These are phyloP conservation scores for Salix suchowensis DNA, from an alignment of 345 rosid species.

Conservation along the genomic window DNA sequence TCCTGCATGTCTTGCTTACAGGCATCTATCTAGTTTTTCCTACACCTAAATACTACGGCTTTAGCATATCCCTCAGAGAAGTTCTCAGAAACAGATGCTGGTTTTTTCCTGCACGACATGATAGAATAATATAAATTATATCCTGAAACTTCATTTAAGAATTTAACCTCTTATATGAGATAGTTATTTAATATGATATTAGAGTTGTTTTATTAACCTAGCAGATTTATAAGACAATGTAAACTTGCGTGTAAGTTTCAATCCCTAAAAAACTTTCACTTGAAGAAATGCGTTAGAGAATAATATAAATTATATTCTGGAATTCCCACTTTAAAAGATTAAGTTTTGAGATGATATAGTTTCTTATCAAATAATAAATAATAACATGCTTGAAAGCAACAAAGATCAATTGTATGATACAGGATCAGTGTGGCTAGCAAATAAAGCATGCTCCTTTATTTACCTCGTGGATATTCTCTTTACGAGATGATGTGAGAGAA, in stretches of 20 bases:
- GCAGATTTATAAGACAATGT: too few species aligned
- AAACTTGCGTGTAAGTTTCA: too few species aligned
- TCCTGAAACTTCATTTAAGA: rapidly evolving
- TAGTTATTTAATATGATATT: rapidly evolving
- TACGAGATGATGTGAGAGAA: constrained; percentile 20
- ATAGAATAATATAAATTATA: not conserved
- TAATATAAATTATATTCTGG: too few species aligned
- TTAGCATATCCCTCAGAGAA: constrained; percentile 49
- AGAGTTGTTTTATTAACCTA: rapidly evolving
- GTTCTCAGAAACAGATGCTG: constrained; percentile 34
- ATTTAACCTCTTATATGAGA: rapidly evolving
- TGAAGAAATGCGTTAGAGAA: rapidly evolving
- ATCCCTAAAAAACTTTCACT: rapidly evolving
- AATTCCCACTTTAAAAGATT: rapidly evolving
- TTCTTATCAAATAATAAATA: too few species aligned
- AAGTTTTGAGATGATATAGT: too few species aligned
- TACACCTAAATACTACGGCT: not conserved
- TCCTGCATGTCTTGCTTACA: not conserved
- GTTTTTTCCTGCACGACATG: constrained; percentile 33
- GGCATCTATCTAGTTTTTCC: too few species aligned
- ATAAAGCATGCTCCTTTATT: too few species aligned
- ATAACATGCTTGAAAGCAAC: too few species aligned
- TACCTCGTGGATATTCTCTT: constrained; percentile 15
- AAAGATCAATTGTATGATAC: too few species aligned
- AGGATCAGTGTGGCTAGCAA: too few species aligned